Percentiles rank a stretch among this genome's conserved stretches.
These are phyloP conservation scores for Raphanus sativus DNA, from an alignment of 345 rosid genomes.

Conservation along the genomic window DNA sequence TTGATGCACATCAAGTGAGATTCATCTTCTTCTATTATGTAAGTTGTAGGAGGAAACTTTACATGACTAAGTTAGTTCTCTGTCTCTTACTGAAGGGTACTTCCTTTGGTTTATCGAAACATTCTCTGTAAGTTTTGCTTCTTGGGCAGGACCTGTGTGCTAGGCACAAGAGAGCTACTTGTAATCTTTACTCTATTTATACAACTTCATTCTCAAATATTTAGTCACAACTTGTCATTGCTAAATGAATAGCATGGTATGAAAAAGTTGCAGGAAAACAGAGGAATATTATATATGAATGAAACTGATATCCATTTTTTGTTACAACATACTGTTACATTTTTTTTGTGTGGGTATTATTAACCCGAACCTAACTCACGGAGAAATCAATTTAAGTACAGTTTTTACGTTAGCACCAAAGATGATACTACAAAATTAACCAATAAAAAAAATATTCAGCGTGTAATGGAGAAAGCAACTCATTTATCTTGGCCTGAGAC, in stretches of 20 bases:
- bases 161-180: too few relatives aligned
- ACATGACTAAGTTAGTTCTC: too few relatives aligned
- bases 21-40: too few relatives aligned
- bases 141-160: too few relatives aligned
- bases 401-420: neutral
- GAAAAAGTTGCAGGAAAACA: neutral
- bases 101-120: too few relatives aligned
- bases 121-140: too few relatives aligned
- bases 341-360: neutral
- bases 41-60: too few relatives aligned
- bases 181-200: neutral
- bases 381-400: constrained; percentile 8
- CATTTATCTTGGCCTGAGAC: neutral
- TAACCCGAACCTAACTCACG: constrained; percentile 6
- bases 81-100: too few relatives aligned
- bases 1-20: too few relatives aligned
- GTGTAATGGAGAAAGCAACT: constrained; percentile 4
- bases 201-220: neutral
- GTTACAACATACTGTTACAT: neutral
- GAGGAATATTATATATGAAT: neutral
- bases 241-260: neutral
- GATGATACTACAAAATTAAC: neutral
- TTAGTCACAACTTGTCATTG: neutral
- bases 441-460: neutral
- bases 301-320: neutral